Evolutionary conservation across 495 filamentous ascomycete species (phyloP), one percentile per base, ranked within the genome.

Genomic region (Xylaria intraflava): DNA sequence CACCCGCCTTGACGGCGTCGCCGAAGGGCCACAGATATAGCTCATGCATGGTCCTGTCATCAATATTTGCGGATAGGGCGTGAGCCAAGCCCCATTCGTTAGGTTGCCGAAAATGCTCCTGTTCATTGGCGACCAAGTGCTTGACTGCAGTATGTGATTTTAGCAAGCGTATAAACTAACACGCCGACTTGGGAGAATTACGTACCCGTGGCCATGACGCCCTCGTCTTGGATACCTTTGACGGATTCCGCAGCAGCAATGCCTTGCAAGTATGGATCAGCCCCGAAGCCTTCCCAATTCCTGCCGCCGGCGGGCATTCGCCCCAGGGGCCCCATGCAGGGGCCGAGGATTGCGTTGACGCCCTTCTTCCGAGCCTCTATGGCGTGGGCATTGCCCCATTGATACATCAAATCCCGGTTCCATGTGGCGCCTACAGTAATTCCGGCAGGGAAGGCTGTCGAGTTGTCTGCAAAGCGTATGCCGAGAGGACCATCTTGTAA

Each of bases 401-500:
- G 65, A 56, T 83, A 84, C 80, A 93, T 91, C 41, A 95, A 64
- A 6, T 87, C 80, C 39, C 79, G 84, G 62, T 90, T 90, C 89
- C 89, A 95, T 0, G 89, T 95, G 9, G 89, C 83, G 38, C 89
- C 91, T 9, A 88, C 82, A 6, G 90, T 91, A 29, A 95, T 76
- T 2, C 86, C 89, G n/a, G 88, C 88, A 0, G 89, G 89, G 60
- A 87, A 91, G 6, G 88, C 86, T 5, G 87, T 89, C 22, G 83
- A 78, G 55, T 88, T 83, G 41, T 89, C 85, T 6, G 82, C 80
- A 60, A 86, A 91, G 45, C 89, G 78, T 12, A 95, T 71, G 2
- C 89, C 89, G 7, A 92, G 72, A 16, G 92, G 93, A 0, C 93
- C 92, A 62, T 98, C 92, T 63, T 98, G 92, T 30, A 96, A 75